Evolutionary conservation across 352 stramenopile species (phyloP).

Genomic region (Phytophthora lateralis): DNA sequence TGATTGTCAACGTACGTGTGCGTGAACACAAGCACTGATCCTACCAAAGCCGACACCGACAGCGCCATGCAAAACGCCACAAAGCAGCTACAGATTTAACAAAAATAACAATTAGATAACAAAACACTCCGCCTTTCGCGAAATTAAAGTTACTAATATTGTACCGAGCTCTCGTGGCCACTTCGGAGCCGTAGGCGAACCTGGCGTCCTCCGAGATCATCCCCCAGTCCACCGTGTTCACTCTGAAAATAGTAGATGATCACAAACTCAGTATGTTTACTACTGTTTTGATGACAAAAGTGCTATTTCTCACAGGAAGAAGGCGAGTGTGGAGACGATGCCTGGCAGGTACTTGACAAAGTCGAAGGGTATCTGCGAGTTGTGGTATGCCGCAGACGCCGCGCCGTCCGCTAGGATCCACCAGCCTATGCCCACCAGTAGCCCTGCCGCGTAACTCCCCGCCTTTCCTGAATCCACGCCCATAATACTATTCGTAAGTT

Average conservation of each 20-base stretch:
- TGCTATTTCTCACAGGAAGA: conserved; percentile 50
- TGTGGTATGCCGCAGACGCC: conserved; percentile 40
- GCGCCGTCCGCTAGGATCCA: conserved; percentile 67
- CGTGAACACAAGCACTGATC: conserved; percentile 64
- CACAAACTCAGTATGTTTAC: background rate
- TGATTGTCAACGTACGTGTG: conserved; percentile 63
- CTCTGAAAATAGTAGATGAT: conserved; percentile 18
- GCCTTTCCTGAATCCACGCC: conserved; percentile 39
- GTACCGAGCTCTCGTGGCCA: conserved; percentile 52
- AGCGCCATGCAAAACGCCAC: conserved; percentile 61
- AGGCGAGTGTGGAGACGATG: conserved; percentile 58
- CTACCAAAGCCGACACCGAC: conserved; percentile 42
- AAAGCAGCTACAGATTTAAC: conserved; percentile 38
- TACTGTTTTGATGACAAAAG: background rate
- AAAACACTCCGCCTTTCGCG: background rate
- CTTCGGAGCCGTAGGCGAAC: conserved; percentile 50
- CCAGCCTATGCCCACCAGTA: conserved; percentile 64
- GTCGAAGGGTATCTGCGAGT: conserved; percentile 66
- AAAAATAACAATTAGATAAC: conserved; percentile 3
- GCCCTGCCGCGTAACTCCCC: conserved; percentile 51
- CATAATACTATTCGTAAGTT: conserved; percentile 17
- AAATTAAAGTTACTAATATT: background rate
- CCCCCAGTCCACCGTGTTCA: conserved; percentile 72
- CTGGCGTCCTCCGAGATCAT: conserved; percentile 58
- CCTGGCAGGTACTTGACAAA: conserved; percentile 65